phyloP scores from a whole-genome alignment of 495 filamentous ascomycete species.

The Aspergillus carlsbadensis region DNA sequence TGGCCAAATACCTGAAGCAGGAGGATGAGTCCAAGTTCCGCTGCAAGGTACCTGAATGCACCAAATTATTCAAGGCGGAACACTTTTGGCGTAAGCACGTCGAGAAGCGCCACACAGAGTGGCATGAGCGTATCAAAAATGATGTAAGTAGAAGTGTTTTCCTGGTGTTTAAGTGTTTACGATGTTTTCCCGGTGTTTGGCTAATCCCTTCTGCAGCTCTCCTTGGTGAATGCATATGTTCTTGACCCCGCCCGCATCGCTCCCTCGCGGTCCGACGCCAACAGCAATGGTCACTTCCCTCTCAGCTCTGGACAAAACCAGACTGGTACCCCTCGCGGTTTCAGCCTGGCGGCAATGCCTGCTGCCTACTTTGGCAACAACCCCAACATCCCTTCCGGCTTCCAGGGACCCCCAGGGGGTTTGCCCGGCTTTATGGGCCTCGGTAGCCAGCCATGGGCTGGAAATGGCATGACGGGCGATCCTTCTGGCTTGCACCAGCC shows the following conservation, averaged over 20 bases:
- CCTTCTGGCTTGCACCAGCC: constrained; percentile 49
- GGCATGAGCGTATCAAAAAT: constrained; percentile 73
- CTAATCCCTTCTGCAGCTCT: constrained; percentile 54
- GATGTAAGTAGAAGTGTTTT: constrained; percentile 60
- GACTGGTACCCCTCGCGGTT: constrained; percentile 87
- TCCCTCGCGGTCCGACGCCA: constrained; percentile 90
- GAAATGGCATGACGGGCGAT: constrained; percentile 35
- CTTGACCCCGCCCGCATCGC: constrained; percentile 91
- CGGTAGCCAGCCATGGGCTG: constrained; percentile 51
- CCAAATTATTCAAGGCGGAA: constrained; percentile 95
- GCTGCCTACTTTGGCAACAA: constrained; percentile 41
- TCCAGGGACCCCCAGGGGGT: constrained; percentile 29
- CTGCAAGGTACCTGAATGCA: constrained; percentile 93
- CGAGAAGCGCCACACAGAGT: constrained; percentile 92
- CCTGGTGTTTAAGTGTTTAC: too few relatives aligned
- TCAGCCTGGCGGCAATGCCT: constrained; percentile 77
- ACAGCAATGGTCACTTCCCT: constrained; percentile 95
- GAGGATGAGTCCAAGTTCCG: constrained; percentile 95
- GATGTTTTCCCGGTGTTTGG: too few relatives aligned
- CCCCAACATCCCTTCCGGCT: constrained; percentile 28
- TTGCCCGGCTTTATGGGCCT: constrained; percentile 59
- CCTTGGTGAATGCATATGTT: constrained; percentile 89
- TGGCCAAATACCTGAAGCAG: constrained; percentile 86
- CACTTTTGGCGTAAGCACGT: constrained; percentile 97
- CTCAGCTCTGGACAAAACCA: constrained; percentile 66